Base-by-base conservation (phyloP, 306 rosid genomes). In the Senna tora region DNA sequence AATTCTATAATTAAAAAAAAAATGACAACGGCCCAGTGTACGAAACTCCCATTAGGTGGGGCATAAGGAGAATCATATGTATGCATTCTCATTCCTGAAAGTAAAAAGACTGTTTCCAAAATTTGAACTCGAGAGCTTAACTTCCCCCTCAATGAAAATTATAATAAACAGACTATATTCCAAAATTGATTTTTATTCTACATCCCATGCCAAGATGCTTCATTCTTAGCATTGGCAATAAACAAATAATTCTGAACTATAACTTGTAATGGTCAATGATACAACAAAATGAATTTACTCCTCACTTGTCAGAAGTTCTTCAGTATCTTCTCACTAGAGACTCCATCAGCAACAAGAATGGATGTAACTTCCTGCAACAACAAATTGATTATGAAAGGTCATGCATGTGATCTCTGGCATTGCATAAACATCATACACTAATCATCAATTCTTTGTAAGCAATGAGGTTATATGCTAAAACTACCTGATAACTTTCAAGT, bases 331-430 rank as follows among this genome's bases (percentile, higher is more conserved):
- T 95, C 93, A 62, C 72, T 81, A 36, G 91, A 85, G 28, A 95
- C 96, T 58, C 99, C 99, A 61, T 86, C 93, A 6, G 86, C 90
- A 64, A 81, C 80, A 75, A 95, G 96, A 78, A 95, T 89, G 30
- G 99, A 91, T 49, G 90, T 85, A 57, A 95, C 75, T 75, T 95
- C 99, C 99, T 95, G 96, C 86, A 86, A 79, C 9, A 68, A 65
- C 25, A 53, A 39, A 50, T 43, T 33, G n/a, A 42, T 28, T 68
- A 41, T 32, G 41, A 33, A 54, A 68, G 52, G 65, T 42, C 42
- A 41, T 54, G 62, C 62, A 72, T 38, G 33, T 30, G 51, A 65
- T 53, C 47, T 15, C 38, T 36, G 30, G 16, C 32, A 45, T 36
- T 50, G 21, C 38, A 22, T 32, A 19, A 28, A 66, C 13, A 17